Evolutionary conservation across 768 basidiomycete species (phyloP), one percentile per base, ranked within the genome.

Genomic region (Chalciporus chontae): DNA sequence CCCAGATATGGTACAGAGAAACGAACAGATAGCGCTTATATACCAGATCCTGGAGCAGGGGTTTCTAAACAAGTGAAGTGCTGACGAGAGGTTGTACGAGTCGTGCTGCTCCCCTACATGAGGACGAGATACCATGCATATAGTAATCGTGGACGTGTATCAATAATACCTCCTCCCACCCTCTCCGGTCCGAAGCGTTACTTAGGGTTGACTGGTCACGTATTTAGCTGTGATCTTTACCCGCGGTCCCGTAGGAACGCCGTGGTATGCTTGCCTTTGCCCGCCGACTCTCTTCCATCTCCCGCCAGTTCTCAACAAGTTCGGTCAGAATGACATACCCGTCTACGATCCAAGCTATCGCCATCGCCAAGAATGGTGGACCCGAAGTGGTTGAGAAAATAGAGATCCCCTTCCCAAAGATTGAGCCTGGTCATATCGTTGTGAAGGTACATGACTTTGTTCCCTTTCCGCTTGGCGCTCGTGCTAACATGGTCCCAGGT

Each of bases 1-100:
- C 29, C 83, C 84, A 3, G 77, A 83, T 23, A 92, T 93, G 90
- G 88, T 92, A 29, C 82, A 92, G 70, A 74, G 78, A 50, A 67
- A 73, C 6, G 84, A 85, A 53, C 90, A 92, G 65, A 66, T 80
- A 5, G 29, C 73, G 3, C 67, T 90, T 48, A 71, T 91, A 39
- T 91, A 91, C 63, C 75, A 83, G 51, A 70, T 83, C 24, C 68
- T 89, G 21, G 54, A 59, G 6, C 64, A 58, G 40, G 66, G 62
- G 0, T 62, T 68, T 43, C 6, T 26, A 45, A 23, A 40, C 26
- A 53, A 43, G 38, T 67, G 38, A 56, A 17, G 18, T 11, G 45
- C 46, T 31, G 17, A 39, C 29, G 10, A 31, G 10, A 13, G 29
- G 29, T 31, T 31, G 29, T 31, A 31, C 5, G 29, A 13, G 10